Evolutionary conservation across 2,329 filamentous ascomycete genomes (phyloP).

Genomic region (Thelonectria rubi): DNA sequence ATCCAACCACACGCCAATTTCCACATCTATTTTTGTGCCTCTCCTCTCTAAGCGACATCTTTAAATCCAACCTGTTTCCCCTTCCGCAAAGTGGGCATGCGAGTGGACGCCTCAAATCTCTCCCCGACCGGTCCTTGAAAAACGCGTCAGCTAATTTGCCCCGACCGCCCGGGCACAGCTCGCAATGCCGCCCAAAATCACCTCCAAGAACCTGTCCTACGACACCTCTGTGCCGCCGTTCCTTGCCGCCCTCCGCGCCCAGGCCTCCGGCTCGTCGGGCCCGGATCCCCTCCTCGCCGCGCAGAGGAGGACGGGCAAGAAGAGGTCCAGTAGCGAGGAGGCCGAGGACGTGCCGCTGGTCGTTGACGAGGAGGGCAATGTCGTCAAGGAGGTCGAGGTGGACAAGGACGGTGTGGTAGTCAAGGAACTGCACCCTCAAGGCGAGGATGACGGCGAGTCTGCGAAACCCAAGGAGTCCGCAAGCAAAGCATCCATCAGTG

Average conservation of each 20-base stretch:
- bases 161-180: background rate
- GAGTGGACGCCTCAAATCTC: constrained; percentile 9
- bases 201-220: constrained; percentile 76
- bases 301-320: constrained; percentile 60
- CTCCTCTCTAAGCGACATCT: too few relatives aligned
- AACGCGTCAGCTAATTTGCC: constrained; percentile 23
- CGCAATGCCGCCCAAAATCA: constrained; percentile 68
- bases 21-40: background rate
- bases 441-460: constrained; percentile 30
- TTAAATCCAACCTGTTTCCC: too few relatives aligned
- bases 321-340: constrained; percentile 70
- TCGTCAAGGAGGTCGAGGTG: constrained; percentile 63
- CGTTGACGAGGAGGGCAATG: constrained; percentile 76
- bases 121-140: background rate
- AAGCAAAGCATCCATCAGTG: constrained; percentile 45
- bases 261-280: constrained; percentile 58
- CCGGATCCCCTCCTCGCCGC: constrained; percentile 63
- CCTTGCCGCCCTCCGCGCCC: constrained; percentile 64
- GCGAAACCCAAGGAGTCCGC: constrained; percentile 45
- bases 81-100: constrained; percentile 6
- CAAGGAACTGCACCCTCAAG: constrained; percentile 43
- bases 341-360: constrained; percentile 81
- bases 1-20: background rate
- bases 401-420: constrained; percentile 53
- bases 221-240: constrained; percentile 67